phyloP scores from a whole-genome alignment of 805 yeast species.

The Kazachstania kunashirensis region DNA sequence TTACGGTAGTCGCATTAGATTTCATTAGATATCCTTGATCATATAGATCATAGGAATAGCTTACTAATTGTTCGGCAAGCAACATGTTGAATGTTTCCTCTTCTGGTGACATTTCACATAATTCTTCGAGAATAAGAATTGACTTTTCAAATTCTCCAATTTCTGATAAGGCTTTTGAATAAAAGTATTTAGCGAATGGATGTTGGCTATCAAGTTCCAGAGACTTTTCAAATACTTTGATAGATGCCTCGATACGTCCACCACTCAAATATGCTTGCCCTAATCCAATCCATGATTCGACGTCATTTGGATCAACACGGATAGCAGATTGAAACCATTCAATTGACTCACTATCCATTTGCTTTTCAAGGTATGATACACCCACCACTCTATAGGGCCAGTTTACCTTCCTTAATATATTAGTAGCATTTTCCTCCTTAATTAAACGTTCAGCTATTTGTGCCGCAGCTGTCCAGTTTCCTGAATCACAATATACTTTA shows the following conservation, averaged over 20 bases:
- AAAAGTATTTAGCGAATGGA: slow-evolving; percentile 56
- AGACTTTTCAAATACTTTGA: slow-evolving; percentile 69
- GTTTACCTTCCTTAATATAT: slow-evolving; percentile 37
- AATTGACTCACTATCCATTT: slow-evolving; percentile 68
- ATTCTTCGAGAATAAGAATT: slow-evolving; percentile 34
- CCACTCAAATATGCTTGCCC: slow-evolving; percentile 89
- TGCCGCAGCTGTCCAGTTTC: slow-evolving; percentile 82
- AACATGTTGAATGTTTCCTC: slow-evolving; percentile 45
- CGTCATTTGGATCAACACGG: slow-evolving; percentile 54
- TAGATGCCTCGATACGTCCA: slow-evolving; percentile 81
- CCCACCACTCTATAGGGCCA: slow-evolving; percentile 94
- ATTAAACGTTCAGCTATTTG: slow-evolving; percentile 59
- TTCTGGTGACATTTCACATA: slow-evolving; percentile 36
- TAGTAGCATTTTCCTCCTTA: slow-evolving; percentile 49
- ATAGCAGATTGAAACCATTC: slow-evolving; percentile 84
- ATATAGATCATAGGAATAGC: slow-evolving; percentile 44
- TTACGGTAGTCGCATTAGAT: slow-evolving; percentile 41
- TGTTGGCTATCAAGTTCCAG: slow-evolving; percentile 41
- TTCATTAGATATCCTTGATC: slow-evolving; percentile 58
- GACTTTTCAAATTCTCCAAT: slow-evolving; percentile 62
- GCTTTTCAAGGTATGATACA: slow-evolving; percentile 58
- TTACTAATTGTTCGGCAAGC: slow-evolving; percentile 47
- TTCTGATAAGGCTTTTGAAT: slow-evolving; percentile 55
- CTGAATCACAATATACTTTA: slow-evolving; percentile 49
- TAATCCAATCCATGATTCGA: slow-evolving; percentile 85